These are phyloP conservation scores for Chenopodium quinoa DNA, from an alignment of 148 eudicot species.

Conservation along the genomic window DNA sequence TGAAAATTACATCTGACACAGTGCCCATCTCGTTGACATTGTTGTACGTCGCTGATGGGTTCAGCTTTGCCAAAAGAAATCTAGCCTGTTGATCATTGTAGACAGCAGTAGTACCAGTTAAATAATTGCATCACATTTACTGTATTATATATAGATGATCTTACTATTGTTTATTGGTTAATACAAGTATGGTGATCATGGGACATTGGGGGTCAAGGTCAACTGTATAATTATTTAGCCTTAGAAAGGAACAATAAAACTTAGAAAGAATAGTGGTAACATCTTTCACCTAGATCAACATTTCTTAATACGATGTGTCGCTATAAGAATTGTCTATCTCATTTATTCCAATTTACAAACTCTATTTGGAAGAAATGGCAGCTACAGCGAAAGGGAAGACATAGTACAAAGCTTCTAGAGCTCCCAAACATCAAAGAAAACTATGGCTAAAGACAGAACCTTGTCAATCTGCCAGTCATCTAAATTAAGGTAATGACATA, in stretches of 20 bases:
- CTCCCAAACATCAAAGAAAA: no score
- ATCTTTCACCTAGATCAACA: not conserved
- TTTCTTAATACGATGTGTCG: not conserved
- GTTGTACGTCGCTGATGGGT: constrained; percentile 90
- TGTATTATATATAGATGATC: no score
- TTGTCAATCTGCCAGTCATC: no score
- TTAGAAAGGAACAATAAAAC: not conserved
- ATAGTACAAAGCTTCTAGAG: no score
- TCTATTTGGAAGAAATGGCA: no score
- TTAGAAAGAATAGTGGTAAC: not conserved
- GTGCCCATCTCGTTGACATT: constrained; percentile 68
- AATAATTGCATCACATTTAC: not conserved
- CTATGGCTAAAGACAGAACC: no score
- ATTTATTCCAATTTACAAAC: no score
- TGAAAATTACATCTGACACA: constrained; percentile 86
- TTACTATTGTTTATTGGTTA: not conserved
- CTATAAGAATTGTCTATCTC: no score
- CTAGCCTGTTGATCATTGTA: constrained; percentile 64
- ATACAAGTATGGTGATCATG: not conserved
- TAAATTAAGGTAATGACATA: no score
- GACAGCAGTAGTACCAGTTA: not conserved
- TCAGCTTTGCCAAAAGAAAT: constrained; percentile 85
- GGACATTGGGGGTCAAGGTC: not conserved
- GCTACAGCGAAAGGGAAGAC: no score
- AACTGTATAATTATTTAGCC: not conserved